Conservation (phyloP, 805 yeast species). For the Kazachstania taianensis region DNA sequence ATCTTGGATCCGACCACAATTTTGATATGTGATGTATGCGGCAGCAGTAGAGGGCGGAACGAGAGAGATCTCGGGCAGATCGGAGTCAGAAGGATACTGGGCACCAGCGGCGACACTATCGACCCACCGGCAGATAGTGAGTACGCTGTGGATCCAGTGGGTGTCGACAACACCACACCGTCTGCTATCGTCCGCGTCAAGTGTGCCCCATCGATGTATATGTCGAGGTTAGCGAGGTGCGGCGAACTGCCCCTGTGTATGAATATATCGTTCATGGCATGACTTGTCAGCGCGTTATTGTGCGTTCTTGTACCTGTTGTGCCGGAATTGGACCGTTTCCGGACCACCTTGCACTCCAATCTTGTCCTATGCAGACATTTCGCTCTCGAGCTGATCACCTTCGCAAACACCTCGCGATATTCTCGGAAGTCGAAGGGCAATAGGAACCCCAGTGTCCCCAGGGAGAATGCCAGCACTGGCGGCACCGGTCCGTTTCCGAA, state of each 20-base stretch:
- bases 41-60: conserved; percentile 81
- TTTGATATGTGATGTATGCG: conserved; percentile 64
- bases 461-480: conserved; percentile 77
- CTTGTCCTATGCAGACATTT: conserved; percentile 68
- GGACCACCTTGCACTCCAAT: conserved; percentile 61
- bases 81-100: conserved; percentile 75
- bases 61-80: conserved; percentile 85
- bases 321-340: conserved; percentile 7
- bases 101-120: conserved; percentile 81
- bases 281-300: conserved; percentile 20
- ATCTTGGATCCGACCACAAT: conserved; percentile 46
- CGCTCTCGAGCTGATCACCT: conserved; percentile 59
- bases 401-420: conserved; percentile 48
- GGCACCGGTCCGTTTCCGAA: conserved; percentile 70
- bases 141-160: conserved; percentile 94
- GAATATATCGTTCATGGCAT: conserved; percentile 89
- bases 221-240: conserved; percentile 71
- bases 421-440: conserved; percentile 74
- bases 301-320: conserved; percentile 1
- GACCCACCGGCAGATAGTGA: conserved; percentile 86
- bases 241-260: conserved; percentile 85
- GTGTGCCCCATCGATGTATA: conserved; percentile 74
- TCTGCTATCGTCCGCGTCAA: conserved; percentile 88
- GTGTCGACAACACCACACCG: conserved; percentile 77
- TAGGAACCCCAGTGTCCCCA: conserved; percentile 86